Evolutionary conservation across 306 rosid species (phyloP).

Genomic region (Dryas octopetala): DNA sequence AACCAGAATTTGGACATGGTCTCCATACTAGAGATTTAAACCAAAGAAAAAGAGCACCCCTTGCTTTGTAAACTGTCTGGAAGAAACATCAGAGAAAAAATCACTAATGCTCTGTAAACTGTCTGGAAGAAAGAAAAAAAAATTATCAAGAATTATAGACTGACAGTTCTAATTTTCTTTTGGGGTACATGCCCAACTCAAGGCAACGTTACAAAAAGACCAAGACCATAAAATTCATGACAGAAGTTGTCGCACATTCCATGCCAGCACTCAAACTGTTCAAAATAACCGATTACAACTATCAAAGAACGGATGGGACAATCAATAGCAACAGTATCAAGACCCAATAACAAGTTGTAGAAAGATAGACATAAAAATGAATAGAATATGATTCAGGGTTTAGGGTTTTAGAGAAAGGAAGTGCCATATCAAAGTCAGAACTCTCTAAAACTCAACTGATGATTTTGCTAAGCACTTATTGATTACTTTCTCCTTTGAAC

Average conservation of each 20-base stretch:
- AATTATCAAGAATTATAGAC: not conserved
- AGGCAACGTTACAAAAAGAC: not conserved
- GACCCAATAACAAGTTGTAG: not conserved
- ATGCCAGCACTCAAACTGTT: not conserved
- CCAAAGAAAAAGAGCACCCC: not conserved
- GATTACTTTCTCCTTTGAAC: not conserved
- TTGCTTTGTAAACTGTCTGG: not conserved
- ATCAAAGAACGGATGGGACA: not conserved
- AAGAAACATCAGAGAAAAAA: not conserved
- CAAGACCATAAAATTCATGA: not conserved
- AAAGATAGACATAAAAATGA: slow-evolving; percentile 3
- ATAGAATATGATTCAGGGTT: not conserved
- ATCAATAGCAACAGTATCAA: not conserved
- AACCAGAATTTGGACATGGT: not conserved
- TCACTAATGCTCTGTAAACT: not conserved
- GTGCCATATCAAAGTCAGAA: not conserved
- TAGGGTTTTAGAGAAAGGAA: too few species aligned
- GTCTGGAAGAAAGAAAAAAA: not conserved
- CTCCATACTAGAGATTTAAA: not conserved
- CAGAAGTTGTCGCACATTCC: not conserved
- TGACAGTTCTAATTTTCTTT: not conserved
- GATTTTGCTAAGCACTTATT: not conserved
- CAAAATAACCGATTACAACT: not conserved
- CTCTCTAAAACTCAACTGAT: not conserved
- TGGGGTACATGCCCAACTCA: not conserved